phyloP scores from a whole-genome alignment of 2,329 filamentous ascomycete species.

The Seiridium cupressi region DNA sequence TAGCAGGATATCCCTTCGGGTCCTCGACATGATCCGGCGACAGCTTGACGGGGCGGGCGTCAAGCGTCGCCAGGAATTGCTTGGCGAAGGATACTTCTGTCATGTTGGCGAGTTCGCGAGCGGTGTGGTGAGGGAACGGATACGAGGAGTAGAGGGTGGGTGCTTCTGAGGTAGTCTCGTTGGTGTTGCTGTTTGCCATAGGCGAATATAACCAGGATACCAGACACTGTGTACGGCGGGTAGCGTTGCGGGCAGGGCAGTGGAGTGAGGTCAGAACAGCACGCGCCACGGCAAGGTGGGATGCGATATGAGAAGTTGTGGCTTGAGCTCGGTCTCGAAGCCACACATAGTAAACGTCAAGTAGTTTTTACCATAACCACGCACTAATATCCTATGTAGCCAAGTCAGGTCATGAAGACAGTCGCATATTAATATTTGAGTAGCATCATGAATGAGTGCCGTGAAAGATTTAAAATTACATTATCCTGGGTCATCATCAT shows the following conservation, averaged over 20 bases:
- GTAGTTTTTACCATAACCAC: too few species aligned
- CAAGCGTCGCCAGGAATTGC: conserved; percentile 76
- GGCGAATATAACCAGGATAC: background rate
- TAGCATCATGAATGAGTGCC: too few species aligned
- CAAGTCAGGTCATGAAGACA: too few species aligned
- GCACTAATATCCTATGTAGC: too few species aligned
- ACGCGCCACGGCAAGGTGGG: conserved; percentile 2
- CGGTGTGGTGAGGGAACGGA: conserved; percentile 13
- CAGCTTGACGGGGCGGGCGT: conserved; percentile 76
- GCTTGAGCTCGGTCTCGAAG: background rate
- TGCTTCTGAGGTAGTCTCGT: background rate
- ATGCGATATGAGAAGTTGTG: background rate
- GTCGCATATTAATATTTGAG: too few species aligned
- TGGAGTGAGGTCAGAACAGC: background rate
- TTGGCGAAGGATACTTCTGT: conserved; percentile 84
- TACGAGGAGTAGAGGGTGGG: conserved; percentile 13
- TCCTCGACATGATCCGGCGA: conserved; percentile 90
- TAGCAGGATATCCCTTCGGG: conserved; percentile 71
- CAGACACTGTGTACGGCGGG: background rate
- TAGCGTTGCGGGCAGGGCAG: background rate
- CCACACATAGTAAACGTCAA: background rate
- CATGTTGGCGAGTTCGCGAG: conserved; percentile 48
- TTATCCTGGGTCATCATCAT: too few species aligned
- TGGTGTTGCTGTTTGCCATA: background rate
- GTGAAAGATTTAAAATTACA: too few species aligned